Evolutionary conservation across 2,329 filamentous ascomycete species (phyloP).

Genomic region (Orbilia oligospora): DNA sequence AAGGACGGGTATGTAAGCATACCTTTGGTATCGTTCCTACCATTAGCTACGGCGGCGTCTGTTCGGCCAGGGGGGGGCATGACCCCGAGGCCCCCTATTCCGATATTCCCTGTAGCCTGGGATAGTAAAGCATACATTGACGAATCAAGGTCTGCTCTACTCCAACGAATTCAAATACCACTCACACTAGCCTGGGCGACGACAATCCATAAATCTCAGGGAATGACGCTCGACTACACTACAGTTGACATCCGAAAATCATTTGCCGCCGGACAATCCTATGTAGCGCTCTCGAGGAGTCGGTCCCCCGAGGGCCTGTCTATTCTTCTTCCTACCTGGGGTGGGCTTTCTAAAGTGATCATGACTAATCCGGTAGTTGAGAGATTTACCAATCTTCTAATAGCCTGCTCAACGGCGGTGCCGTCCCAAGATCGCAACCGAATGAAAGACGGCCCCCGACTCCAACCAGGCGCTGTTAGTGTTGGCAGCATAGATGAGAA

Average conservation of each 20-base stretch:
- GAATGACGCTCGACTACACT: constrained; percentile 75
- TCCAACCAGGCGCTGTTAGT: not conserved
- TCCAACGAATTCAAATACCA: constrained; percentile 75
- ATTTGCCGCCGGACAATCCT: constrained; percentile 75
- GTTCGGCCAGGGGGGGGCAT: not conserved
- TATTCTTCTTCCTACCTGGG: constrained; percentile 19
- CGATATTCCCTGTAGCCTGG: constrained; percentile 53
- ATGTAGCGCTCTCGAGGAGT: constrained; percentile 76
- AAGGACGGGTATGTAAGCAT: constrained; percentile 50
- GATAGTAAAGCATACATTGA: constrained; percentile 49
- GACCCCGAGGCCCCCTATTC: constrained; percentile 27
- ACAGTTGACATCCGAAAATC: constrained; percentile 71
- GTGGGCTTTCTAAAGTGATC: constrained; percentile 33
- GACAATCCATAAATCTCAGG: constrained; percentile 76
- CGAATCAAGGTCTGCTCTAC: constrained; percentile 64
- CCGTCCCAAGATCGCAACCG: not conserved
- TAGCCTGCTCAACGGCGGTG: not conserved
- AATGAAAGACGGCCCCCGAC: not conserved
- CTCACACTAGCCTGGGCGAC: constrained; percentile 75
- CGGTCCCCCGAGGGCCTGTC: constrained; percentile 70
- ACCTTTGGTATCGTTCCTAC: constrained; percentile 61
- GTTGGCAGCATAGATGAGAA: not conserved
- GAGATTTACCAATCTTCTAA: constrained; percentile 38
- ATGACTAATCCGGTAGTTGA: constrained; percentile 55
- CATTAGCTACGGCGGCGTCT: constrained; percentile 15